Conservation (phyloP, 345 rosid genomes). For the Cardiospermum halicacabum region DNA sequence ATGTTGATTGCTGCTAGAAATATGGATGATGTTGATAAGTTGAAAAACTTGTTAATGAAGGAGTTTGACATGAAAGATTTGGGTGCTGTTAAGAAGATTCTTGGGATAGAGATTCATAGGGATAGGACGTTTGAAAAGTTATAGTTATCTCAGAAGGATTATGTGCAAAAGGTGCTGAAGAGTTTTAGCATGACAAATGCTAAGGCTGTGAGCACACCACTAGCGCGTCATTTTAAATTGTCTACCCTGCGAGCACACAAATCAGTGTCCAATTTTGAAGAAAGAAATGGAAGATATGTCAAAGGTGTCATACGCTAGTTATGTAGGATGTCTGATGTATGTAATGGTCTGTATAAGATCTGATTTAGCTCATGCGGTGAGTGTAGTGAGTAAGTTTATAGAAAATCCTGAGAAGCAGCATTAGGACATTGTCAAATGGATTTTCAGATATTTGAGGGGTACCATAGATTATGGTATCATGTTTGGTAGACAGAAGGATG, state of each 20-base stretch:
- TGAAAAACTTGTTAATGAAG: not conserved
- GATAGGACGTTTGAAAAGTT: not conserved
- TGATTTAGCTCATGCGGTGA: not conserved
- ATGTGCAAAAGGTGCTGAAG: not conserved
- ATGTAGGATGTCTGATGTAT: not conserved
- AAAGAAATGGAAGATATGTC: not conserved
- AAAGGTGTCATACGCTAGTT: not conserved
- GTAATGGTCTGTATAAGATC: not conserved
- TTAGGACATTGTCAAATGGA: not conserved
- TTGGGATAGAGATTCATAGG: not conserved
- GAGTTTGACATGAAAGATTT: not conserved
- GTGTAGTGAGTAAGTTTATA: not conserved
- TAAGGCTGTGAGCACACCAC: not conserved
- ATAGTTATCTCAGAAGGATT: not conserved
- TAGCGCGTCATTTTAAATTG: not conserved
- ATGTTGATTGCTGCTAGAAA: not conserved
- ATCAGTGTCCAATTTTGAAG: not conserved
- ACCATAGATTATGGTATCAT: not conserved
- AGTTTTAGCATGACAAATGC: not conserved
- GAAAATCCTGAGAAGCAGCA: not conserved
- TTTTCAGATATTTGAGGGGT: too few species aligned
- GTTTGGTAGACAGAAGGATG: not conserved
- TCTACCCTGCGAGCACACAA: too few species aligned
- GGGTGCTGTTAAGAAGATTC: not conserved
- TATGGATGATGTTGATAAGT: not conserved